Evolutionary conservation across 306 rosid species (phyloP), one percentile per base, ranked within the genome.

Genomic region (Castanea sativa): DNA sequence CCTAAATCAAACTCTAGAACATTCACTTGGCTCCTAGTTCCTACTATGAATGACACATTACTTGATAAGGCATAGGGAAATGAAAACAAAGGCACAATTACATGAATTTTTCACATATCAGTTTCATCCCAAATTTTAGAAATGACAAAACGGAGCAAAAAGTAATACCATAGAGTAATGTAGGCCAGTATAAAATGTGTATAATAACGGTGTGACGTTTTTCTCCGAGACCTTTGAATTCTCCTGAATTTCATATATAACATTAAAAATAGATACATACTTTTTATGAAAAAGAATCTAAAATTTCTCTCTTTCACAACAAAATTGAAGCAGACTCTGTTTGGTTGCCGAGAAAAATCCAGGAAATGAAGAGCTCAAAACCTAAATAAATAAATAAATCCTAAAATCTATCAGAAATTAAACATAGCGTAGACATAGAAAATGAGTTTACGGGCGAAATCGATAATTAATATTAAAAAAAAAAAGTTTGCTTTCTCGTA

Each of bases 101-200:
- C 23, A 23, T 23, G 23, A 23, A 23, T 23, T 23, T 23, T 23
- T 23, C 23, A 23, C 23, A 23, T 23, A 23, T 23, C 23, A 23
- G 23, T 23, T 23, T 23, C 23, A 23, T 23, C 23, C 23, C 23
- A 23, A 23, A 23, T 23, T 23, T 23, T 23, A 23, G 23, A 23
- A 23, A 69, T 23, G 43, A 65, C 27, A 23, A 83, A 53, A 32
- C 21, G 73, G 65, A 76, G 67, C 14, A 21, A 68, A 6, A 29
- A 84, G 32, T 20, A 70, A 82, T 92, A 95, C 99, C 99, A 95
- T 51, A 97, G 96, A 77, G 99, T 95, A 71, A 93, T 86, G 87
- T 91, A 95, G 83, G 90, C 98, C 83, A 95, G 91, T 35, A 86
- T 92, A 58, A 93, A 97, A 82, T 89, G 87, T n/a, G 38, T 76